Base-by-base conservation (phyloP, 2,329 filamentous ascomycete genomes). In the Epichloe bromicola region DNA sequence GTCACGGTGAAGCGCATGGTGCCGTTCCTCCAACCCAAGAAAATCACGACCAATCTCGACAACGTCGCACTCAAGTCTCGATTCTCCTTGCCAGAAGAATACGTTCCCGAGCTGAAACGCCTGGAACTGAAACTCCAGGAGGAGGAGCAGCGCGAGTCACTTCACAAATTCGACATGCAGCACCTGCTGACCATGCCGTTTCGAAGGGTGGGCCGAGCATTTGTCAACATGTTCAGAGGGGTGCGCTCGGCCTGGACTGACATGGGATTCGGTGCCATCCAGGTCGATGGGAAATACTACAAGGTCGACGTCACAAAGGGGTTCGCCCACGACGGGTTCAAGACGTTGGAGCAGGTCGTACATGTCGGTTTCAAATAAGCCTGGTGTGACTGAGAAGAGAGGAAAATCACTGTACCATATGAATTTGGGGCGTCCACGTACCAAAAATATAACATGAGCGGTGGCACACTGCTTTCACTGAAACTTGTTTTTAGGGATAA, bases 141-240 rank as follows among this genome's bases (percentile, higher is more conserved):
- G 56, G 65, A 70, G 54, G 62, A 62, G 51, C 59, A 64, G 49
- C 65, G 60, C 53, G 65, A 67, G 52, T 66, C 65, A 50, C 64
- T 67, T 53, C 67, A 67, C 51, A 70, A 78, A 60, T 75, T 78
- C 55, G 73, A 80, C 62, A 70, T 72, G 65, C 67, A 72, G 50
- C 75, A 80, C 59, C 61, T 80, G 38, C 66, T 82, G 66, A 80
- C 76, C 10, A 69, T 73, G 60, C 78, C 78, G 17, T 79, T 83
- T 56, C 69, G 79, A 19, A 71, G 77, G 56, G 62, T 72, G 1
- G 66, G 65, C 17, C 67, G 68, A 54, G 74, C 65, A 0, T 58
- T 74, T 3, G 60, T 60, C 20, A 63, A 61, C 7, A 60, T 76
- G 49, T 75, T 74, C 55, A 51, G 58, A 5, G 73, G 71, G 7